Base-by-base conservation (phyloP, 805 yeast genomes). In the Nakazawaea ambrosiae region DNA sequence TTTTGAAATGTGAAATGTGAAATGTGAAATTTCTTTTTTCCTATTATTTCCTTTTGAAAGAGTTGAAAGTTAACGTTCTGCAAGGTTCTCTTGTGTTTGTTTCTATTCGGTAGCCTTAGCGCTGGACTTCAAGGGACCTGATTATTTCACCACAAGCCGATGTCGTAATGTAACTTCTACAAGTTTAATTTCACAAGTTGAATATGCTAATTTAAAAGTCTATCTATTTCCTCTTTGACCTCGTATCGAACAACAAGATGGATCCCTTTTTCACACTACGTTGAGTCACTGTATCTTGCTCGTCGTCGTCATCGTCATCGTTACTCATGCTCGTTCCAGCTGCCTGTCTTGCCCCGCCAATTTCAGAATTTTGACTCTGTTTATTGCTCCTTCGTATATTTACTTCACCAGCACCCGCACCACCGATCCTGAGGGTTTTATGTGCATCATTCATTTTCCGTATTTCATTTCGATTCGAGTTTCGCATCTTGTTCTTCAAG, bases 401-500 rank as follows among this genome's bases (percentile, higher is more conserved):
- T 15, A 30, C 15, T n/a, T 12, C n/a, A n/a, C n/a, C n/a, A n/a
- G n/a, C n/a, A n/a, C n/a, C n/a, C n/a, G n/a, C n/a, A n/a, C n/a
- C n/a, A n/a, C n/a, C n/a, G n/a, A n/a, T n/a, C 18, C 35, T 10
- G 15, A 4, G 12, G 17, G 19, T 15, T 16, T 17, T 29, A 12
- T 9, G 17, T 4, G 32, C 19, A 11, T 10, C 10, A 17, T 29
- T 29, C 19, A 10, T 22, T 22, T 22, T 37, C 23, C 30, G 36
- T 11, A 28, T 19, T 7, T 33, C 29, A 4, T 24, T 36, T 17
- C 63, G 30, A 16, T 45, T 47, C 14, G 46, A 47, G 26, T 47
- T 42, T 26, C 62, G 37, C 22, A 58, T 11, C 29, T 50, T 52
- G 27, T 56, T 58, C 20, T 48, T 45, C 34, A 58, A 44, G 2